Evolutionary conservation across 23 red algal species (phyloP).

Genomic region (Gracilaria gracilis): DNA sequence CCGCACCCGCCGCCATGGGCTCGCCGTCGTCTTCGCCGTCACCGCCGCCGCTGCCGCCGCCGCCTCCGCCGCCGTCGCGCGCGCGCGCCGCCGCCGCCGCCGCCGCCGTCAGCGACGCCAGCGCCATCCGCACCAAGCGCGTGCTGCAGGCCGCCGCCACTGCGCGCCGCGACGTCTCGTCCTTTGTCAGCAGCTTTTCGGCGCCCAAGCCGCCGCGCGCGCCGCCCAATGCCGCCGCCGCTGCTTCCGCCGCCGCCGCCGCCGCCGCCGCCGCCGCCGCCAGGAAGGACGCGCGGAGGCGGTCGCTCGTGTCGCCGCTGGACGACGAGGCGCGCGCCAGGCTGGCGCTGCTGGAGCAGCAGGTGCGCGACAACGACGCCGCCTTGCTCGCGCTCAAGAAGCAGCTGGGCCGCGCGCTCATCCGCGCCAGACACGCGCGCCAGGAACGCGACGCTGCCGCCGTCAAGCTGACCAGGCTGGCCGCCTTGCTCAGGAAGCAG

Average conservation of each 20-base stretch:
- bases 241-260: too few relatives aligned
- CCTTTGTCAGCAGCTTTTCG: constrained; percentile 11
- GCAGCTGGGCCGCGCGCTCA: constrained; percentile 43
- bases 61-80: background rate
- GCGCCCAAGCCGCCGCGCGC: constrained; percentile 48
- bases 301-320: constrained; percentile 47
- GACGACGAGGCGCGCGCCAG: constrained; percentile 11
- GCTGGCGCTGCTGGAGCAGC: background rate
- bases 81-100: constrained; percentile 16
- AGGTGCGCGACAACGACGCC: background rate
- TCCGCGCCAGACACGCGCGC: constrained; percentile 35
- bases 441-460: constrained; percentile 11
- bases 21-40: background rate
- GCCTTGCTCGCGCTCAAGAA: constrained; percentile 45
- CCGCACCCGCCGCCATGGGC: too few relatives aligned
- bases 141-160: constrained; percentile 42
- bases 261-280: too few relatives aligned
- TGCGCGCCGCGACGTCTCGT: constrained; percentile 33
- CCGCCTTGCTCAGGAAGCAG: background rate
- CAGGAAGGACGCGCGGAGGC: constrained; percentile 3
- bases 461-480: background rate
- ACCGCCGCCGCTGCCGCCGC: constrained; percentile 15
- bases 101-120: background rate
- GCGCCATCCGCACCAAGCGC: constrained; percentile 23
- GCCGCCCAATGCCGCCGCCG: too few relatives aligned